phyloP scores from a whole-genome alignment of 768 basidiomycete genomes.

The Amanita rimosa region DNA sequence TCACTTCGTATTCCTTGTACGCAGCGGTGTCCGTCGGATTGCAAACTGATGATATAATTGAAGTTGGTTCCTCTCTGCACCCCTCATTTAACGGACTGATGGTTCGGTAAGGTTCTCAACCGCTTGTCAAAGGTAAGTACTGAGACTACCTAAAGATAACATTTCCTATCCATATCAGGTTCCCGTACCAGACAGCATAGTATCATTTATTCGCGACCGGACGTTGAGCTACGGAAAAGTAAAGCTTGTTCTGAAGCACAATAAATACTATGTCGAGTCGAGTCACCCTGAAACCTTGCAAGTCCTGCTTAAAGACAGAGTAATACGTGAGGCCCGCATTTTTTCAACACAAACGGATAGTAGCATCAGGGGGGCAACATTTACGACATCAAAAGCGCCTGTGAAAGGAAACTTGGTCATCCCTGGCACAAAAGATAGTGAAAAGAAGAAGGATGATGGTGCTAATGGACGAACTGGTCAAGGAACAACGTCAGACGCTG shows the following conservation, averaged over 20 bases:
- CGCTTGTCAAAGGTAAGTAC: conserved; percentile 60
- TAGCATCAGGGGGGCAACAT: conserved; percentile 65
- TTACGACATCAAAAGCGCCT: conserved; percentile 76
- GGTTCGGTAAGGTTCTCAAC: conserved; percentile 53
- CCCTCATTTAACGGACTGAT: conserved; percentile 15
- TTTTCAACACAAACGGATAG: conserved; percentile 57
- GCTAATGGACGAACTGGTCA: conserved; percentile 18
- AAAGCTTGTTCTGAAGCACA: conserved; percentile 95
- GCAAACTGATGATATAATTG: conserved; percentile 97
- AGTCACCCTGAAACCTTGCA: conserved; percentile 91
- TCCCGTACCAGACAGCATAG: conserved; percentile 82
- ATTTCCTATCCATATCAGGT: conserved; percentile 38
- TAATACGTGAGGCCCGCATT: conserved; percentile 79
- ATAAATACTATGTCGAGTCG: conserved; percentile 95
- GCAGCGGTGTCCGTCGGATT: conserved; percentile 98
- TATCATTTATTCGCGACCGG: conserved; percentile 81
- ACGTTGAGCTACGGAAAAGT: conserved; percentile 97
- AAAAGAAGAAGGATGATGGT: conserved; percentile 51
- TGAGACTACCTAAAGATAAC: neutral
- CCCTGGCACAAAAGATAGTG: conserved; percentile 71
- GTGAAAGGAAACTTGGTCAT: conserved; percentile 75
- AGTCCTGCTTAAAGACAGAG: conserved; percentile 71
- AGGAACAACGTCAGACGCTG: conserved; percentile 40
- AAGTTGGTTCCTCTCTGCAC: conserved; percentile 47
- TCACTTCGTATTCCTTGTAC: conserved; percentile 95